Percentiles rank a stretch among this genome's conserved stretches.
Evolutionary conservation across 305 asterid genomes (phyloP).

Genomic region (Fraxinus ornus): DNA sequence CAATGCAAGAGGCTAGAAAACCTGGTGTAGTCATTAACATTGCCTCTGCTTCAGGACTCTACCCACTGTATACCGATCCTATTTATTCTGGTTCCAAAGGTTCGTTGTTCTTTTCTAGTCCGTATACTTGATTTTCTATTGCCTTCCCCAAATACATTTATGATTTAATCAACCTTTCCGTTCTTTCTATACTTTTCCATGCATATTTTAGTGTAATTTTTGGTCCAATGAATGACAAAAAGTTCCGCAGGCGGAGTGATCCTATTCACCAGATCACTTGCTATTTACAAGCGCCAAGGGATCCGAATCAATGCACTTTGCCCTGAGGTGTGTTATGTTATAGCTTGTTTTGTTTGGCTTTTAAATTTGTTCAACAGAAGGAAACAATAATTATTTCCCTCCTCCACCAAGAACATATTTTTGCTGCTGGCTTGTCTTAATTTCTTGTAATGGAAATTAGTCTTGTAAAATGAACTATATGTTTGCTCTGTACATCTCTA

Average conservation of each 20-base stretch:
- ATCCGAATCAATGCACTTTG: slow-evolving; percentile 91
- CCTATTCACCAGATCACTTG: slow-evolving; percentile 77
- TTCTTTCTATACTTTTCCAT: slow-evolving; percentile 15
- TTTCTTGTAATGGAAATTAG: background rate
- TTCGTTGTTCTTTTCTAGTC: slow-evolving; percentile 30
- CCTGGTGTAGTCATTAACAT: slow-evolving; percentile 79
- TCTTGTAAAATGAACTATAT: background rate
- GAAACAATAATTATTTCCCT: background rate
- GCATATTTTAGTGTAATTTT: slow-evolving; percentile 7
- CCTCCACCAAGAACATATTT: background rate
- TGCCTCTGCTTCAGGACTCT: slow-evolving; percentile 91
- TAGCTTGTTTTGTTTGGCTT: slow-evolving; percentile 7
- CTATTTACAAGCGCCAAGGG: slow-evolving; percentile 72
- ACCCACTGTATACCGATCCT: slow-evolving; percentile 75
- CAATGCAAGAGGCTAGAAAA: slow-evolving; percentile 60
- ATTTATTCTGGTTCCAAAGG: slow-evolving; percentile 90
- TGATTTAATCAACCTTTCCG: slow-evolving; percentile 5
- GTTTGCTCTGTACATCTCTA: background rate
- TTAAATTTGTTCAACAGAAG: background rate
- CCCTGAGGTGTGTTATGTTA: slow-evolving; percentile 67
- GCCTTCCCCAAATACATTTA: background rate
- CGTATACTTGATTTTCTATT: background rate
- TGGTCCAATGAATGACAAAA: slow-evolving; percentile 20
- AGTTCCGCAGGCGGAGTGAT: slow-evolving; percentile 73
- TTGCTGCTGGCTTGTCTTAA: background rate